Percentiles rank a stretch among this genome's conserved stretches.
Conservation (phyloP, 1,284 basidiomycete genomes). For the Cryptococcus sp. region DNA sequence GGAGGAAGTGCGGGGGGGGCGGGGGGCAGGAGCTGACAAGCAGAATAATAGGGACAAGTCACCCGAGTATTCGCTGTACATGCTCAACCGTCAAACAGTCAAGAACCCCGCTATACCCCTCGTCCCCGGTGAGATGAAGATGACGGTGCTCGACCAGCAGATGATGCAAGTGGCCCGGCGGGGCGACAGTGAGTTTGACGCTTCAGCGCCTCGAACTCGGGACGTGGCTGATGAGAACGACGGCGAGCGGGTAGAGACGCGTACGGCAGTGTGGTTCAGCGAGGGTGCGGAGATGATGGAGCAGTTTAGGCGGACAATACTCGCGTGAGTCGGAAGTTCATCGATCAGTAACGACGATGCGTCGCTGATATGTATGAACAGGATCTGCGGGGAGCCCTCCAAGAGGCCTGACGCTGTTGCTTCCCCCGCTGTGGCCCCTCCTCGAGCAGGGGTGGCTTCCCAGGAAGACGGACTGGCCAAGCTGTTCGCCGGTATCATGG, state of each 20-base stretch:
- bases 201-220: background rate
- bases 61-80: constrained; percentile 42
- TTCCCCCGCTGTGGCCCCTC: constrained; percentile 2
- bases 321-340: constrained; percentile 21
- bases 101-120: constrained; percentile 42
- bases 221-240: background rate
- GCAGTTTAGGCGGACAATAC: constrained; percentile 29
- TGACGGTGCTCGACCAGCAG: constrained; percentile 30
- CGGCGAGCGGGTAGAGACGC: constrained; percentile 12
- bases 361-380: constrained; percentile 10
- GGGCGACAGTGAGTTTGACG: constrained; percentile 37
- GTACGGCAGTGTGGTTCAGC: constrained; percentile 39
- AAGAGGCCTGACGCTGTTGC: constrained; percentile 14
- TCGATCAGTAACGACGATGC: background rate
- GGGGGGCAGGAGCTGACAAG: background rate
- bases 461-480: constrained; percentile 33
- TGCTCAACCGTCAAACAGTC: constrained; percentile 41
- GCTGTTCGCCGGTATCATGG: constrained; percentile 38
- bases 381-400: constrained; percentile 40
- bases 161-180: constrained; percentile 42
- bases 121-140: constrained; percentile 43
- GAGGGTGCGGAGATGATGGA: constrained; percentile 31
- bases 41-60: constrained; percentile 19
- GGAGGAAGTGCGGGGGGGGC: background rate
- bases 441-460: background rate